Percentiles rank a stretch among this genome's conserved stretches.
Evolutionary conservation across 441 rosid genomes (phyloP).

Genomic region (Pelargonium fulgidum): DNA sequence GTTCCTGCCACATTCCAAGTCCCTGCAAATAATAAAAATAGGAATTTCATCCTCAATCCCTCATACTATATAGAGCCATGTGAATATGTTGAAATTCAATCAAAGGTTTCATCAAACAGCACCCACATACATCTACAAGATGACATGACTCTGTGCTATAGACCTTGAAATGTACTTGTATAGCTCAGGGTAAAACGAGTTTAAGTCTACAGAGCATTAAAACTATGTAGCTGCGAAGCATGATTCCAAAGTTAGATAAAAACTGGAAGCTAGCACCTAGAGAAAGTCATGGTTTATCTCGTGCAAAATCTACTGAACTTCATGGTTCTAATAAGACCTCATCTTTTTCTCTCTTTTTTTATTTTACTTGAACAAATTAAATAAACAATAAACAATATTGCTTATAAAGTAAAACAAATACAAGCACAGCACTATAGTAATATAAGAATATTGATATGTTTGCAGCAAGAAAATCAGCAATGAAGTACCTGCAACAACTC

Average conservation of each 20-base stretch:
- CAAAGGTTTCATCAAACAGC: background rate
- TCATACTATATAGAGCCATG: background rate
- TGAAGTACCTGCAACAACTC: slow-evolving; percentile 76
- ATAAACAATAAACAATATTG: background rate
- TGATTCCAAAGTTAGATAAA: background rate
- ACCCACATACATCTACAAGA: background rate
- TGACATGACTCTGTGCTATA: background rate
- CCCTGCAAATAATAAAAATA: slow-evolving; percentile 40
- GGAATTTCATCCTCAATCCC: slow-evolving; percentile 1
- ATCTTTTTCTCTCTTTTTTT: background rate
- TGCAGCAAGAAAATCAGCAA: slow-evolving; percentile 11
- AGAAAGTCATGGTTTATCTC: too few species aligned
- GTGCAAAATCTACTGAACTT: background rate
- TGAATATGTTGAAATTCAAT: background rate
- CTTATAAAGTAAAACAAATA: background rate
- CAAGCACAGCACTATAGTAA: background rate
- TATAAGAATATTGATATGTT: background rate
- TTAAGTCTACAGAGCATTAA: background rate
- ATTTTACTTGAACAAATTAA: slow-evolving; percentile 2
- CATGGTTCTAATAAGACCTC: background rate
- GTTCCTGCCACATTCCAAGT: slow-evolving; percentile 89
- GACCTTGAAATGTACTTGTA: background rate
- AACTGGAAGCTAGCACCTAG: too few species aligned
- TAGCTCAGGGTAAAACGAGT: background rate
- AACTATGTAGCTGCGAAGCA: background rate